A percentile compares a stretch with the other conserved stretches of the same genome.
These are phyloP conservation scores for Pelargonium cotyledonis DNA, from an alignment of 441 rosid genomes.

Conservation along the genomic window DNA sequence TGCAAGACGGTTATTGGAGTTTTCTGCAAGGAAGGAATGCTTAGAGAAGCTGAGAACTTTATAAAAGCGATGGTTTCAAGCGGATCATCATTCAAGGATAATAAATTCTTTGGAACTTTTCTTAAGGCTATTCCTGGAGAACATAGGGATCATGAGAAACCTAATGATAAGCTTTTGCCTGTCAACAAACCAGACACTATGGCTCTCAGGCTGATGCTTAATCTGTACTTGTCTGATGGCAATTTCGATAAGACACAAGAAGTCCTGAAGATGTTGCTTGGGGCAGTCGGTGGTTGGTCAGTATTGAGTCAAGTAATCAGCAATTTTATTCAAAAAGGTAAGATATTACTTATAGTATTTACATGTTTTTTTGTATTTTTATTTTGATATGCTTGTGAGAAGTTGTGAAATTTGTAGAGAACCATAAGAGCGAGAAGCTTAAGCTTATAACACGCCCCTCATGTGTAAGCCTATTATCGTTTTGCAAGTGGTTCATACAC, in stretches of 20 bases:
- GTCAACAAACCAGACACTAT: conserved; percentile 33
- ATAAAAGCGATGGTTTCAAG: conserved; percentile 40
- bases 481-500: no score
- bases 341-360: conserved; percentile 3
- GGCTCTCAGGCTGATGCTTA: conserved; percentile 57
- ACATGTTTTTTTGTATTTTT: not conserved
- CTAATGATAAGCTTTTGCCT: conserved; percentile 23
- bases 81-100: conserved; percentile 29
- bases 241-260: conserved; percentile 32
- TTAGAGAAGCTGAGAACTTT: conserved; percentile 42
- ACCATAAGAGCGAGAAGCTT: no score
- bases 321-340: conserved; percentile 55
- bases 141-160: conserved; percentile 20
- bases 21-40: conserved; percentile 63
- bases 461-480: no score
- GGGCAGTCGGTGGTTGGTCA: conserved; percentile 40
- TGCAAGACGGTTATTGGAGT: conserved; percentile 43
- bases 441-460: no score
- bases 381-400: conserved; percentile 2
- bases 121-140: conserved; percentile 30
- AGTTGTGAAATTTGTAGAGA: not conserved
- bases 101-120: conserved; percentile 54
- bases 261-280: conserved; percentile 45
- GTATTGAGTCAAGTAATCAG: conserved; percentile 42
- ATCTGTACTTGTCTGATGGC: conserved; percentile 37